Evolutionary conservation across 495 filamentous ascomycete genomes (phyloP).

Genomic region (Trichoderma reesei): DNA sequence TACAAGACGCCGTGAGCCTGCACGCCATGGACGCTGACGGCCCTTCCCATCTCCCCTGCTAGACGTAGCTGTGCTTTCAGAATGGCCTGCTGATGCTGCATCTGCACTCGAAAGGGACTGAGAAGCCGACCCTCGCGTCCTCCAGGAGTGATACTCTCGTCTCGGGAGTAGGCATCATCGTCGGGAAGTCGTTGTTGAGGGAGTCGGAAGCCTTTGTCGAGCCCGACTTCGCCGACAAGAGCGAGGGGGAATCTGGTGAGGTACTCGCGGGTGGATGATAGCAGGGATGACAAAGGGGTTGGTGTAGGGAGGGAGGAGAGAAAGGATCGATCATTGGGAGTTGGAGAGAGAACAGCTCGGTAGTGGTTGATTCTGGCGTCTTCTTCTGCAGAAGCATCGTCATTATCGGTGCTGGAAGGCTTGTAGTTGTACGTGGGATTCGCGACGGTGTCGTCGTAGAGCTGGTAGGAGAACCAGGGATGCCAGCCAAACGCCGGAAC

Average conservation of each 20-base stretch:
- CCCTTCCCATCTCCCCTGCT: constrained; percentile 68
- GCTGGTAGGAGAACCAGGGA: constrained; percentile 93
- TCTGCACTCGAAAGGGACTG: constrained; percentile 62
- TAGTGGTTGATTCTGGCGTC: constrained; percentile 62
- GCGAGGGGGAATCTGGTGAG: constrained; percentile 56
- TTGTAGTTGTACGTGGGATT: constrained; percentile 33
- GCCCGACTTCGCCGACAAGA: constrained; percentile 78
- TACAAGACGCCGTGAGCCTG: constrained; percentile 79
- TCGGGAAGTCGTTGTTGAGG: constrained; percentile 49
- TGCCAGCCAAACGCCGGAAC: constrained; percentile 96
- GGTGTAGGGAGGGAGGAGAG: constrained; percentile 61
- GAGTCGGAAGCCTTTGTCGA: constrained; percentile 79
- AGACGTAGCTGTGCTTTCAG: constrained; percentile 75
- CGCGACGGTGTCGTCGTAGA: constrained; percentile 52
- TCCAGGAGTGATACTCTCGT: constrained; percentile 58
- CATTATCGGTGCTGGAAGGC: constrained; percentile 18
- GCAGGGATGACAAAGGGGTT: constrained; percentile 52
- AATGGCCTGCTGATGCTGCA: constrained; percentile 67
- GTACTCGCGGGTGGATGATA: constrained; percentile 53
- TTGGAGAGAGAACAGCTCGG: constrained; percentile 50
- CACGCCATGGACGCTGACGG: constrained; percentile 85
- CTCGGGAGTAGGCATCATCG: constrained; percentile 22
- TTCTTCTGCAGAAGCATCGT: not conserved
- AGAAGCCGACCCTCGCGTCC: constrained; percentile 70
- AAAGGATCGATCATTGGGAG: constrained; percentile 45